Base-by-base conservation (phyloP, 1,139 yeast species). In the Yamadazyma diddensiae region DNA sequence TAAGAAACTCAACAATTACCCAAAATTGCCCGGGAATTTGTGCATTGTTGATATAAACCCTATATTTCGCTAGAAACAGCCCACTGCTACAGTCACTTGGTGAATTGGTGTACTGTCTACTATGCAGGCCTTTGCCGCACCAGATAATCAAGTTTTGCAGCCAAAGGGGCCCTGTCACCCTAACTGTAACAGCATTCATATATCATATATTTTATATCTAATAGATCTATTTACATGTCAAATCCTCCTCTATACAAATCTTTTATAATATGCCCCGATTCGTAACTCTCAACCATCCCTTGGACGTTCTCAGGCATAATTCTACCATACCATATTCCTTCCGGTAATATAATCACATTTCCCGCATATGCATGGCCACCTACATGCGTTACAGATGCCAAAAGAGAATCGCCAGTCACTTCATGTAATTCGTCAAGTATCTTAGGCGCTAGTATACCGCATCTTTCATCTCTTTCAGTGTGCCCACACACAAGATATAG, bases 281-380 rank as follows among this genome's bases (percentile, higher is more conserved):
- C 32, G 2, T 81, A 50, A 1, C 86, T 78, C 44, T 75, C 75
- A 1, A 81, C 73, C 9, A 82, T 70, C 0, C 86, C 86, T 49
- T 80, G 87, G 8, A 82, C 82, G 30, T 72, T 67, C n/a, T 62
- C 57, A 0, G 87, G 85, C 33, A 62, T 59, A 2, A 82, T 86
- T 34, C 82, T 56, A 0, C 92, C 90, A 47, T 83, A 83, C 90
- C 90, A 83, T 1, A 78, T 57, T 5, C 63, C 52, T n/a, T 69
- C 57, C 2, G 72, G 68, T 42, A 75, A 75, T 35, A 72, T 72
- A 2, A 82, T 57, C 12, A 83, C 77, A 49, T 83, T 83, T 0
- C 92, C 94, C 2, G 94, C 92, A 52, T 77, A 83, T 1, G 69
- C 83, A 50, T 83, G 94, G 0, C 94, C 94, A 0, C 92, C 90